Base-by-base conservation (phyloP, 306 rosid species). In the Potentilla sterilis region DNA sequence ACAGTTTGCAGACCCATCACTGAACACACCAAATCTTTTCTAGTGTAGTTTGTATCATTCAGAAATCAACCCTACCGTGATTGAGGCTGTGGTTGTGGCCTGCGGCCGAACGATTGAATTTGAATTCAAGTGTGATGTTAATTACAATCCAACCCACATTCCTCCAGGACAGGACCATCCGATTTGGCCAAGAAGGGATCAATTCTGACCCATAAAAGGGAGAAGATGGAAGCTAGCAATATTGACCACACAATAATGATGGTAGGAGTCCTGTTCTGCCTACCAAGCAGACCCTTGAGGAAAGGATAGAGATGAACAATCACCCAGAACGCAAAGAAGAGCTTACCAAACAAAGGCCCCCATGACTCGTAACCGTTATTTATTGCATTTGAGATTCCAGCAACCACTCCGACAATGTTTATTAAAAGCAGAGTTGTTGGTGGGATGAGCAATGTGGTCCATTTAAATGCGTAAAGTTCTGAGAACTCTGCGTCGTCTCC, bases 111-210 rank as follows among this genome's bases (percentile, higher is more conserved):
- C 18, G 12, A 63, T 35, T 63, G 43, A 63, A 47, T 15, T 69
- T 46, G 73, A 44, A 47, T 69, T 44, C 15, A 22, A 66, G 6
- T 44, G 64, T 58, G 83, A n/a, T 59, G 46, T 85, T 89, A 87
- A 79, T 75, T 57, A 82, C 97, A 91, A 44, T 91, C 89, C 89
- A 91, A 87, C 69, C 91, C 92, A 52, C 97, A 89, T 78, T 89
- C 92, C 80, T 86, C 93, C 51, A 89, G 80, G 52, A 83, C 40
- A 1, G 92, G 92, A 16, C 82, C 90, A 43, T 63, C 38, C 21
- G 88, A 67, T 76, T 84, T 80, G 62, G 92, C 83, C 47, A 84
- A 84, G 75, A 89, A 89, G 2, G 92, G 94, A 78, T 89, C 88
- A 24, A 91, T 79, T 42, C 88, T 83, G 12, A 87, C 91, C 94